Conservation (phyloP, 768 basidiomycete genomes). For the Goffeauzyma gilvescens region DNA sequence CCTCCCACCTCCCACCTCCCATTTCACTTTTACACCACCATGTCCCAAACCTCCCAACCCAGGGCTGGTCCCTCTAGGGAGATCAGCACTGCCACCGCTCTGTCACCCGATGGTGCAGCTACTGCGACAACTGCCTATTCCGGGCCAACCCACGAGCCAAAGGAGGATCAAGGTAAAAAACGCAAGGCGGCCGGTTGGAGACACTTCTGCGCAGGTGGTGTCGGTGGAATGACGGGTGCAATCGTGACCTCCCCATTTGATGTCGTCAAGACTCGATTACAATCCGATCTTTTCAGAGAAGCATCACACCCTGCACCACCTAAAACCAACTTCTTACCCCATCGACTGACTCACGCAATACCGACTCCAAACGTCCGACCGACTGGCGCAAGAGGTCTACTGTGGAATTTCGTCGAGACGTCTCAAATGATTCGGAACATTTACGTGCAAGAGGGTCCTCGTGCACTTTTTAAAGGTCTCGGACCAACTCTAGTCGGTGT, state of each 20-base stretch:
- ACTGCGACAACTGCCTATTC: constrained; percentile 3
- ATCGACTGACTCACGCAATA: no score
- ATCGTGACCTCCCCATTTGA: constrained; percentile 94
- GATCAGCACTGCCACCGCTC: constrained; percentile 1
- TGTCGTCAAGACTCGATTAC: constrained; percentile 90
- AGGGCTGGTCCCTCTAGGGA: not conserved
- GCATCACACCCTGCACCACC: constrained; percentile 2
- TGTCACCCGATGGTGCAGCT: constrained; percentile 1
- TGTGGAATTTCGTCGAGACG: constrained; percentile 92
- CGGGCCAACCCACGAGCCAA: not conserved
- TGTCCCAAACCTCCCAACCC: not conserved
- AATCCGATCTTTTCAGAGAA: constrained; percentile 59
- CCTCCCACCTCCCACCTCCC: not conserved
- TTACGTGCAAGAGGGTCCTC: constrained; percentile 65
- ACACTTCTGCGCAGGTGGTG: constrained; percentile 70
- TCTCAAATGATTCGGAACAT: constrained; percentile 66
- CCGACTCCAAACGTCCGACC: no score
- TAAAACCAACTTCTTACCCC: not conserved
- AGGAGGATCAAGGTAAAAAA: constrained; percentile 3
- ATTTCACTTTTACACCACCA: not conserved
- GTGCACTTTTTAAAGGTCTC: constrained; percentile 82
- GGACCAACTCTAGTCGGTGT: constrained; percentile 88
- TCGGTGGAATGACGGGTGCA: constrained; percentile 94
- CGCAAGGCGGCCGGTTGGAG: constrained; percentile 36
- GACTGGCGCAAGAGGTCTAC: constrained; percentile 38